Conservation (phyloP, 352 stramenopile genomes). For the Thraustotheca clavata region DNA sequence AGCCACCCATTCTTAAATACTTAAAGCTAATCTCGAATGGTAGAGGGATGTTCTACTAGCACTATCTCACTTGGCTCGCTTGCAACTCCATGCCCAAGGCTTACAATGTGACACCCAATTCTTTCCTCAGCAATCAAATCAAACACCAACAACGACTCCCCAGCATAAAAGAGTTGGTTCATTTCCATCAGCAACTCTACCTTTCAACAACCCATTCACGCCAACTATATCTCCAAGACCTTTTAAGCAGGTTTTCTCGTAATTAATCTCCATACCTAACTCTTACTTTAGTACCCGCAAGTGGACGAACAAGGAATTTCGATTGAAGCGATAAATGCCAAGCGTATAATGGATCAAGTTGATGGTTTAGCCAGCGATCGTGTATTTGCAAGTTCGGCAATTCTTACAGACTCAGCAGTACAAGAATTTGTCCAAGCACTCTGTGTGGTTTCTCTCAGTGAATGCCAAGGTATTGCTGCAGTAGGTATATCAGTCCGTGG, state of each 20-base stretch:
- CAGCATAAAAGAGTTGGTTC: background rate
- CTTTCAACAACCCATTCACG: conserved; percentile 17
- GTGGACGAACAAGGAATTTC: conserved; percentile 12
- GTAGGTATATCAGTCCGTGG: conserved; percentile 5
- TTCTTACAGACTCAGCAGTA: conserved; percentile 61
- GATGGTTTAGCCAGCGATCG: conserved; percentile 83
- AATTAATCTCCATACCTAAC: background rate
- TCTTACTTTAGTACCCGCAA: background rate
- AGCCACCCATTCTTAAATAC: background rate
- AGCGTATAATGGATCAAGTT: conserved; percentile 75
- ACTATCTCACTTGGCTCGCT: conserved; percentile 95
- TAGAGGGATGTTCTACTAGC: conserved; percentile 89
- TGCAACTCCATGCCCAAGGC: conserved; percentile 93
- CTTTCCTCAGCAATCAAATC: conserved; percentile 42
- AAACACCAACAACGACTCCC: background rate
- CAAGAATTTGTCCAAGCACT: conserved; percentile 88
- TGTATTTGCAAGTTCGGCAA: conserved; percentile 86
- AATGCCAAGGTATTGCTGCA: conserved; percentile 43
- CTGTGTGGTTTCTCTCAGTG: conserved; percentile 83
- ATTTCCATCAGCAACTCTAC: background rate
- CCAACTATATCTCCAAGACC: conserved; percentile 9
- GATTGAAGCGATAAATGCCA: conserved; percentile 77
- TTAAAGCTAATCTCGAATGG: background rate
- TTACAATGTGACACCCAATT: conserved; percentile 75
- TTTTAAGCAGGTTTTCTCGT: conserved; percentile 18